Conservation (phyloP, 257 asterid genomes). For the Avicennia marina region DNA sequence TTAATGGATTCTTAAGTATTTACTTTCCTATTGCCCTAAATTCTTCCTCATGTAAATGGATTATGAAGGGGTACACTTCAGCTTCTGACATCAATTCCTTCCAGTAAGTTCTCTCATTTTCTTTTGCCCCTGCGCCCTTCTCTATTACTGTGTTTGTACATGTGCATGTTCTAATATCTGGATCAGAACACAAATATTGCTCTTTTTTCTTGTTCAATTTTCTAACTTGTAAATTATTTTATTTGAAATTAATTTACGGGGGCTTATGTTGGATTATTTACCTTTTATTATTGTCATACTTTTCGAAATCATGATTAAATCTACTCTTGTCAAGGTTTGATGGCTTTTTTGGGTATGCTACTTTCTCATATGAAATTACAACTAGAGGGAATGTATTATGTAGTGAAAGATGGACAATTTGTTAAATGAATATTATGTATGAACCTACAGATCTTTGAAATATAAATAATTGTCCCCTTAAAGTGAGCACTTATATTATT, state of each 20-base stretch:
- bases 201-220: neutral
- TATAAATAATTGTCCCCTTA: neutral
- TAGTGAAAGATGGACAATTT: neutral
- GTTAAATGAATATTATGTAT: neutral
- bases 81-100: neutral
- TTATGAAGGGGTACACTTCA: neutral
- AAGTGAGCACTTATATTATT: neutral
- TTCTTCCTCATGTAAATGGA: neutral
- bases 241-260: constrained; percentile 38
- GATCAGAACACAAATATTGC: neutral
- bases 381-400: constrained; percentile 16
- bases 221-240: constrained; percentile 15
- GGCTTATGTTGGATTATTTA: constrained; percentile 25
- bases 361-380: constrained; percentile 1
- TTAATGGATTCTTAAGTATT: constrained; percentile 4
- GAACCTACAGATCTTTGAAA: neutral
- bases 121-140: neutral
- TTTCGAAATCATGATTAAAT: neutral
- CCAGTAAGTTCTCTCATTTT: neutral
- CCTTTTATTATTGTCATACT: constrained; percentile 20
- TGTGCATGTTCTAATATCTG: constrained; percentile 5
- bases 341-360: neutral
- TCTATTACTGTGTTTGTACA: neutral
- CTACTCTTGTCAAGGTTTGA: constrained; percentile 1
- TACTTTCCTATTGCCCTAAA: no score